phyloP scores from a whole-genome alignment of 2,329 filamentous ascomycete species.

The Fusarium siculi region DNA sequence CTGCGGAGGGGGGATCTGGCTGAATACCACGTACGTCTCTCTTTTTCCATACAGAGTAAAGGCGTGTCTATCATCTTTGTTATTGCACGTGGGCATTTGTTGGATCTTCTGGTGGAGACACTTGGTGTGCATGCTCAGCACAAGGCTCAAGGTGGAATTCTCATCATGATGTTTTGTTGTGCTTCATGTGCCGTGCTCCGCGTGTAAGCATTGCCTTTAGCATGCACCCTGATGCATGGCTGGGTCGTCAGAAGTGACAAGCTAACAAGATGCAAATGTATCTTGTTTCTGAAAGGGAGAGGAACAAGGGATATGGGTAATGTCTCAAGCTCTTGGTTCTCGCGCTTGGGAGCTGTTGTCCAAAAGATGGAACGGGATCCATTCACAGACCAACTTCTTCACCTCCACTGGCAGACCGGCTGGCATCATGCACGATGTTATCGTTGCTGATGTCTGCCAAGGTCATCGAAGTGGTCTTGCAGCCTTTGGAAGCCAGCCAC shows the following conservation, averaged over 20 bases:
- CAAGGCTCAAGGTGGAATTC: slow-evolving; percentile 3
- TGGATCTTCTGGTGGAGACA: slow-evolving; percentile 23
- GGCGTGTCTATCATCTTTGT: slow-evolving; percentile 13
- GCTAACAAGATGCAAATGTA: slow-evolving; percentile 8
- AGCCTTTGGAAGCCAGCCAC: not conserved
- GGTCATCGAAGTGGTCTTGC: not conserved
- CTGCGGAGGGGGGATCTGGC: slow-evolving; percentile 11
- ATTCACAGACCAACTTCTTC: not conserved
- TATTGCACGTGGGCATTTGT: slow-evolving; percentile 26
- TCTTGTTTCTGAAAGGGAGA: not conserved
- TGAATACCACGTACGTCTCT: slow-evolving; percentile 17
- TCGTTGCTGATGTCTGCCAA: slow-evolving; percentile 13
- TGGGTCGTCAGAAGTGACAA: slow-evolving; percentile 9
- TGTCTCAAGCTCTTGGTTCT: not conserved
- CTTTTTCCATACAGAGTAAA: slow-evolving; percentile 24
- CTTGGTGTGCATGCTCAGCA: not conserved
- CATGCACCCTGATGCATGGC: not conserved
- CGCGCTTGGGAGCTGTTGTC: slow-evolving; percentile 3
- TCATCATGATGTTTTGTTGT: not conserved
- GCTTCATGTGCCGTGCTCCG: not conserved
- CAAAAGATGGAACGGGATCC: not conserved
- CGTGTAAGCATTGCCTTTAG: not conserved
- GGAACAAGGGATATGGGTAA: slow-evolving; percentile 1
- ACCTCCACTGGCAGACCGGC: not conserved
- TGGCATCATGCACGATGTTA: not conserved